Evolutionary conservation across 441 rosid species (phyloP), one percentile per base, ranked within the genome.

Genomic region (Viola pubescens): DNA sequence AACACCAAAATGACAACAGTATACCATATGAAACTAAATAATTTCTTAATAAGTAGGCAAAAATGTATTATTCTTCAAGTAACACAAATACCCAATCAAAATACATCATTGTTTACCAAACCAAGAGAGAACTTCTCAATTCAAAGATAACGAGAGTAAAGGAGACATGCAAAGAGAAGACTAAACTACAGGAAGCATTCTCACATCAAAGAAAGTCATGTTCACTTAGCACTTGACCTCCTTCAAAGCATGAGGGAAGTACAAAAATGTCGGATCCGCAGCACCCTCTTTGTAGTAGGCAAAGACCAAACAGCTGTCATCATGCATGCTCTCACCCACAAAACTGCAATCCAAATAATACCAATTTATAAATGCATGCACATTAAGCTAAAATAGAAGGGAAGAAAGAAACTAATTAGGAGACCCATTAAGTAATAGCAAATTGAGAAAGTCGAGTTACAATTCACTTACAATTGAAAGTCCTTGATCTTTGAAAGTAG

Each of bases 201-300:
- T 58, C 59, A 44, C 65, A 64, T 65, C 11, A 39, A 68, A 64
- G 73, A 65, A 49, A 55, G 59, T 62, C 44, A 57, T 37, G 19
- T 59, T 44, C 64, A 41, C 7, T 51, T 16, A 94, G 84, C 99
- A 94, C 81, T 91, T 91, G 70, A 94, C 69, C 80, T 94, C 99
- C 84, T 87, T 91, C 88, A 94, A 77, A 10, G 81, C 89, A 68
- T 77, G 77, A 9, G 79, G 81, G 44, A 94, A 82, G 81, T 94
- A 94, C 81, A 94, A 74, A 82, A 94, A 94, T 43, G 98, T 94
- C 4, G 99, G 98, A 71, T 94, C 94, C 0, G 83, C 46, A 4
- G 94, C 91, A 68, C 98, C 99, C 0, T 91, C 99, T 78, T 83
- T 94, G 87, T 94, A 94, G 84, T 91, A 87, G 54, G 99, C 98